Evolutionary conservation across 179 eudicot species (phyloP), one percentile per base, ranked within the genome.

Genomic region (Silene vulgaris): DNA sequence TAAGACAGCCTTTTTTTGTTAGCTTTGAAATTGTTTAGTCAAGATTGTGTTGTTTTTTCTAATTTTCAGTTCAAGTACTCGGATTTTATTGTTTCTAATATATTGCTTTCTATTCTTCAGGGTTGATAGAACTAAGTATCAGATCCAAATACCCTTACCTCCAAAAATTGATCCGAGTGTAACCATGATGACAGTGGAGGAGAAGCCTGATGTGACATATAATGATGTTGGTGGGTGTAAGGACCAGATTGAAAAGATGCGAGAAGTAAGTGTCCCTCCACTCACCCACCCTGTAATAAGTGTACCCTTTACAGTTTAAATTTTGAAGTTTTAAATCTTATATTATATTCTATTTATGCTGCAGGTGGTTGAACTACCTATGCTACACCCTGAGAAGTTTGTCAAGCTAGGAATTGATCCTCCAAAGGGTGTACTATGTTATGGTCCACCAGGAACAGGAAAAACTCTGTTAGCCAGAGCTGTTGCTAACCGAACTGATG

Each of bases 171-270:
- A 92, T 79, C 95, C 97, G 5, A 90, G 95, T 85, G 99, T 95
- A 72, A 92, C 97, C 23, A 95, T 95, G 99, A 90, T 92, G 97
- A 90, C 97, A 0, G 97, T 95, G 67, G 99, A 92, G 85, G 97
- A 95, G 84, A 95, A 95, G 82, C 97, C 97, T 2, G 99, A 92
- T 84, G 97, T 95, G 72, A 92, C 99, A 17, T 95, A 95, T 74
- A 90, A 90, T 81, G 99, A 95, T 80, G 97, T 95, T 75, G 97
- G 99, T 62, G 97, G 99, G 62, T 95, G 99, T 75, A 95, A 95
- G 84, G 99, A 96, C 75, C 97, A 95, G 81, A 95, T 95, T 77
- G 97, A 92, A 74, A 95, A 86, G 85, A 90, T 95, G 96, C 81
- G 99, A 82, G 97, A 95, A 91, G 97, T 95, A 65, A 59, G 83